Percentiles rank a stretch among this genome's conserved stretches.
phyloP scores from a whole-genome alignment of 2,329 filamentous ascomycete genomes.

The Pseudogymnoascus sp. region DNA sequence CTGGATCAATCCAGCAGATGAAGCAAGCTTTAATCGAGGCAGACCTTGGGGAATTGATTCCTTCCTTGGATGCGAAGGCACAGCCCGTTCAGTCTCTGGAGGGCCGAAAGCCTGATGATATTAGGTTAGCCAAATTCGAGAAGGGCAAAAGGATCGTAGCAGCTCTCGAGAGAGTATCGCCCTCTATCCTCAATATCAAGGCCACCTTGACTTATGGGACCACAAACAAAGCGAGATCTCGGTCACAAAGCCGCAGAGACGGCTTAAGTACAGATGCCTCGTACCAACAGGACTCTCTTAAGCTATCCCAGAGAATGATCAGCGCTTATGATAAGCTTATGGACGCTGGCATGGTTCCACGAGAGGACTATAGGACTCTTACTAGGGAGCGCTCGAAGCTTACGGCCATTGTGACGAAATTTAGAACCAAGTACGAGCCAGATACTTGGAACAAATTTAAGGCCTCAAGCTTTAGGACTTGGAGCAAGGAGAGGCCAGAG shows the following conservation, averaged over 20 bases:
- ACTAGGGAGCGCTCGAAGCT: conserved; percentile 27
- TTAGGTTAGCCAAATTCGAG: conserved; percentile 30
- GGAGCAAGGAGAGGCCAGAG: conserved; percentile 20
- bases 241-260: not conserved
- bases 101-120: not conserved
- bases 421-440: conserved; percentile 17
- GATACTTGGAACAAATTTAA: conserved; percentile 6
- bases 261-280: not conserved
- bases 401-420: conserved; percentile 30
- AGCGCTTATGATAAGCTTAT: conserved; percentile 28
- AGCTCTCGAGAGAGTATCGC: conserved; percentile 40
- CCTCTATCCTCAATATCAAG: conserved; percentile 24
- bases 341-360: conserved; percentile 21
- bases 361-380: conserved; percentile 13
- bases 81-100: not conserved
- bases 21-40: not conserved
- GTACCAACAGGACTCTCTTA: conserved; percentile 16
- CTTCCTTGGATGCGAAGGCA: conserved; percentile 14
- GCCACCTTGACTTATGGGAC: conserved; percentile 19
- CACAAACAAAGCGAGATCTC: conserved; percentile 8
- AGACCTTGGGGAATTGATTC: not conserved
- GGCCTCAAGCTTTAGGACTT: conserved; percentile 21
- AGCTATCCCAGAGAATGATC: conserved; percentile 26
- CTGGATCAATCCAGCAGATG: not conserved
- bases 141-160: conserved; percentile 43